Conservation (phyloP, 2,329 filamentous ascomycete species). For the Clarireedia sp. region DNA sequence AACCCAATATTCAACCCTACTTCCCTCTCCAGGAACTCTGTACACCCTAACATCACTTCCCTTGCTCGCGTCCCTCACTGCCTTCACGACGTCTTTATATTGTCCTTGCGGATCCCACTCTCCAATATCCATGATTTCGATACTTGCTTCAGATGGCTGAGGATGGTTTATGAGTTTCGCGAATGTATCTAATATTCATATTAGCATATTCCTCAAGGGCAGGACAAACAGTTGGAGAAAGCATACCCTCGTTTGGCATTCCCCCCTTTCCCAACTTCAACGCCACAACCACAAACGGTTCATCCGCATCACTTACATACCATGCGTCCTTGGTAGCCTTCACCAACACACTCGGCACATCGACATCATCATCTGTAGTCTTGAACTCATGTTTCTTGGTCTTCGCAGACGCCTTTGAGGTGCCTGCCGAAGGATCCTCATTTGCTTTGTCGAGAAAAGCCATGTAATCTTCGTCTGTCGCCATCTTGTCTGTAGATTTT, state of each 20-base stretch:
- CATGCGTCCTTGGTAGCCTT: conserved; percentile 48
- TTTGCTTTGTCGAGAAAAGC: conserved; percentile 85
- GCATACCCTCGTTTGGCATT: conserved; percentile 55
- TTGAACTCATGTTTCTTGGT: conserved; percentile 38
- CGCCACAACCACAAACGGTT: conserved; percentile 72
- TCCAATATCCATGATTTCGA: conserved; percentile 58
- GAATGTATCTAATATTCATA: conserved; percentile 51
- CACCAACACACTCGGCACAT: conserved; percentile 52
- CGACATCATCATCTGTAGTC: conserved; percentile 43
- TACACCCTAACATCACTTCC: conserved; percentile 70
- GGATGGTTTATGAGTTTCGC: conserved; percentile 56
- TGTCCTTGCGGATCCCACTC: conserved; percentile 68
- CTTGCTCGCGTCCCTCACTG: conserved; percentile 53
- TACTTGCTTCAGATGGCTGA: conserved; percentile 43
- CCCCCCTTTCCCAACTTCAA: conserved; percentile 50
- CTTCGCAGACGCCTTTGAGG: conserved; percentile 27
- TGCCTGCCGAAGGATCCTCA: conserved; percentile 60
- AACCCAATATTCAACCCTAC: conserved; percentile 73
- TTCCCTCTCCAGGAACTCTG: conserved; percentile 52
- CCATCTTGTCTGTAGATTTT: conserved; percentile 40
- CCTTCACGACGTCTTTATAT: conserved; percentile 62
- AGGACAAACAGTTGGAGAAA: conserved; percentile 5
- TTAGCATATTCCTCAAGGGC: background rate
- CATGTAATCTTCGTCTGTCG: conserved; percentile 74
- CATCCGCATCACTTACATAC: conserved; percentile 77